Percentiles rank a stretch among this genome's conserved stretches.
These are phyloP conservation scores for Viola pubescens DNA, from an alignment of 441 rosid species.

Conservation along the genomic window DNA sequence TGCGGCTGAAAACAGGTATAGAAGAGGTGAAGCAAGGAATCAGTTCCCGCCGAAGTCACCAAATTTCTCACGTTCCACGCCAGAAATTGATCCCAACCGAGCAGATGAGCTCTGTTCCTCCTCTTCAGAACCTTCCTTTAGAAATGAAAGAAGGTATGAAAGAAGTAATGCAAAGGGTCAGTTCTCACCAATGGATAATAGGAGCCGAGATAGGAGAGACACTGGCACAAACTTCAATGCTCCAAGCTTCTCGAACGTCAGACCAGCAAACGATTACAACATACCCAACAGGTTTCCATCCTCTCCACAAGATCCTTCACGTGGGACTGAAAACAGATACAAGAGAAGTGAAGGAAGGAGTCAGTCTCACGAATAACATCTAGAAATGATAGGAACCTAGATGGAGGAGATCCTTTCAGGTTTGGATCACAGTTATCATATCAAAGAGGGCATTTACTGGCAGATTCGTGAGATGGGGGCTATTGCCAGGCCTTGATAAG, in stretches of 20 bases:
- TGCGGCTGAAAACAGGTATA: conserved; percentile 38
- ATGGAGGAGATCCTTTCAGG: conserved; percentile 26
- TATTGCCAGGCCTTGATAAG: neutral
- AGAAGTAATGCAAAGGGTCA: conserved; percentile 34
- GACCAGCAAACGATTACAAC: conserved; percentile 7
- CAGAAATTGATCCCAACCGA: conserved; percentile 7
- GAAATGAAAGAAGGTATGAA: conserved; percentile 36
- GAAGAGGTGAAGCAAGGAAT: conserved; percentile 33
- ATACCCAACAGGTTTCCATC: conserved; percentile 10
- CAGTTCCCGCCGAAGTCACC: conserved; percentile 22
- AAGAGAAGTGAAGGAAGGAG: conserved; percentile 34
- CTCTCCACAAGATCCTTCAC: too few species aligned
- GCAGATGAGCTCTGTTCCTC: conserved; percentile 8
- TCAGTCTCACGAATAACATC: conserved; percentile 17
- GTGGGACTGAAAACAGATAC: conserved; percentile 35
- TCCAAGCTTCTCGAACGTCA: conserved; percentile 10
- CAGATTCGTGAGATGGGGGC: neutral
- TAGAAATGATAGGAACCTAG: conserved; percentile 17
- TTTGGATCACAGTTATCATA: conserved; percentile 26
- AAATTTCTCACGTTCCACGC: conserved; percentile 7
- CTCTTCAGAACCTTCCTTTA: too few species aligned
- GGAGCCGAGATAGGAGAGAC: conserved; percentile 15
- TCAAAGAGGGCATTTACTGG: conserved; percentile 24
- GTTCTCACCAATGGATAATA: conserved; percentile 22
- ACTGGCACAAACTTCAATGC: too few species aligned